Conservation (phyloP, 2,329 filamentous ascomycete genomes). For the Fusarium brevicatenulatum region DNA sequence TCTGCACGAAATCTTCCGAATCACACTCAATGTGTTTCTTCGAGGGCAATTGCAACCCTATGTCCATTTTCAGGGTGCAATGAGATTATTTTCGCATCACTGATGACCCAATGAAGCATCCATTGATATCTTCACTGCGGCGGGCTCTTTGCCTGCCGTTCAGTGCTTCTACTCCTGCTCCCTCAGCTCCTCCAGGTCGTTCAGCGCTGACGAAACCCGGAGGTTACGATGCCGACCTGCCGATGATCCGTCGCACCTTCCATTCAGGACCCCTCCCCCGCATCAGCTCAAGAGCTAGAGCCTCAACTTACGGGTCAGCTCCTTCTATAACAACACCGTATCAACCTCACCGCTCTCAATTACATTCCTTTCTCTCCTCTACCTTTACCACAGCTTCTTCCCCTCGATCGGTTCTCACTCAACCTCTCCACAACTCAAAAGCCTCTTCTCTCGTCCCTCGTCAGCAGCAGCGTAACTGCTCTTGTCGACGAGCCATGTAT, state of each 20-base stretch:
- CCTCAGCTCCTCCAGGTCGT: not conserved
- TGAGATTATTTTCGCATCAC: not conserved
- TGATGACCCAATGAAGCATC: slow-evolving; percentile 18
- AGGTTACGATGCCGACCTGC: slow-evolving; percentile 26
- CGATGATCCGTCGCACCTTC: slow-evolving; percentile 38
- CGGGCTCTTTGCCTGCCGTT: slow-evolving; percentile 8
- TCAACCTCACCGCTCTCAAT: slow-evolving; percentile 1
- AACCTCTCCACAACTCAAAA: slow-evolving; percentile 1
- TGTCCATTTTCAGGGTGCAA: not conserved
- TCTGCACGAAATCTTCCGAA: slow-evolving; percentile 8
- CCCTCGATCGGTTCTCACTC: not conserved
- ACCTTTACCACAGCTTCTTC: slow-evolving; percentile 3
- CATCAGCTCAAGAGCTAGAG: slow-evolving; percentile 34
- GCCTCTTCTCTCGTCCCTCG: slow-evolving; percentile 15
- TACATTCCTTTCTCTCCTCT: slow-evolving; percentile 6
- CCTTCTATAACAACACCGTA: slow-evolving; percentile 2
- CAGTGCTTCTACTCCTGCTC: not conserved
- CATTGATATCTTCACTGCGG: slow-evolving; percentile 4
- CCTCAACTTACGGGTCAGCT: slow-evolving; percentile 30
- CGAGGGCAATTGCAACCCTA: slow-evolving; percentile 9
- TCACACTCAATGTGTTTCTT: not conserved
- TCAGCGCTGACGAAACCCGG: slow-evolving; percentile 11
- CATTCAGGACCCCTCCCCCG: slow-evolving; percentile 43
- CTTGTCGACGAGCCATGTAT: slow-evolving; percentile 46
- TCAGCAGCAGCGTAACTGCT: slow-evolving; percentile 43